These are phyloP conservation scores for Penicillium paradoxum DNA, from an alignment of 495 filamentous ascomycete species.

Conservation along the genomic window DNA sequence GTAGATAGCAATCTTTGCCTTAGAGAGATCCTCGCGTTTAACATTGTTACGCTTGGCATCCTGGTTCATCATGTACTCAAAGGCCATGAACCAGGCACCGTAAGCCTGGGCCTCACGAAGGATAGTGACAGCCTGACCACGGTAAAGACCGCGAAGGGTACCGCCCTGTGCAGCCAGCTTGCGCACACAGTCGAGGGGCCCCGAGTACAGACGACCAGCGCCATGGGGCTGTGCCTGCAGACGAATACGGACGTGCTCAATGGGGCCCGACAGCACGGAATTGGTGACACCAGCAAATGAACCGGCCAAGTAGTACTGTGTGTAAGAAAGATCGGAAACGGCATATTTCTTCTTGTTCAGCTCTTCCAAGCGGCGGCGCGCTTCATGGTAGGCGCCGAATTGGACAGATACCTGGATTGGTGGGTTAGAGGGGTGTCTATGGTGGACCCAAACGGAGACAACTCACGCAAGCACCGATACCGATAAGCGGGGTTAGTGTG, in stretches of 20 bases:
- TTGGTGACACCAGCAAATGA: conserved; percentile 93
- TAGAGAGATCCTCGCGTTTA: conserved; percentile 68
- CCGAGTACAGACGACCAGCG: conserved; percentile 66
- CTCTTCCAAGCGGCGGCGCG: conserved; percentile 77
- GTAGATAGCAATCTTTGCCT: conserved; percentile 83
- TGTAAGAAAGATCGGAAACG: conserved; percentile 57
- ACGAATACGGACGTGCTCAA: conserved; percentile 97
- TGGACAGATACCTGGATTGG: conserved; percentile 73
- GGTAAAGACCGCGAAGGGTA: conserved; percentile 69
- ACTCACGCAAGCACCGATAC: conserved; percentile 90
- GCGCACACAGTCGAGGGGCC: conserved; percentile 83
- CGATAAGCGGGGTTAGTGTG: conserved; percentile 90
- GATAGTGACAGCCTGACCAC: conserved; percentile 80
- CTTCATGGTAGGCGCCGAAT: conserved; percentile 95
- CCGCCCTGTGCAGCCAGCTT: conserved; percentile 68
- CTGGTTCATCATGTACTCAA: conserved; percentile 92
- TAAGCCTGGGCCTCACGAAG: conserved; percentile 91
- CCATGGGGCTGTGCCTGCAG: conserved; percentile 96
- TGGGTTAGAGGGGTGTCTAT: conserved; percentile 7
- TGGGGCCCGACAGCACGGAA: conserved; percentile 79
- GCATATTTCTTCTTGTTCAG: conserved; percentile 56
- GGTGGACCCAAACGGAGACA: neutral
- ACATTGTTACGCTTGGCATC: conserved; percentile 73
- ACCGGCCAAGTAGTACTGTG: conserved; percentile 84
- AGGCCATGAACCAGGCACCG: conserved; percentile 89